A percentile compares a stretch with the other conserved stretches of the same genome.
These are phyloP conservation scores for Talaromyces sp. DNA, from an alignment of 2,329 filamentous ascomycete genomes.

Conservation along the genomic window DNA sequence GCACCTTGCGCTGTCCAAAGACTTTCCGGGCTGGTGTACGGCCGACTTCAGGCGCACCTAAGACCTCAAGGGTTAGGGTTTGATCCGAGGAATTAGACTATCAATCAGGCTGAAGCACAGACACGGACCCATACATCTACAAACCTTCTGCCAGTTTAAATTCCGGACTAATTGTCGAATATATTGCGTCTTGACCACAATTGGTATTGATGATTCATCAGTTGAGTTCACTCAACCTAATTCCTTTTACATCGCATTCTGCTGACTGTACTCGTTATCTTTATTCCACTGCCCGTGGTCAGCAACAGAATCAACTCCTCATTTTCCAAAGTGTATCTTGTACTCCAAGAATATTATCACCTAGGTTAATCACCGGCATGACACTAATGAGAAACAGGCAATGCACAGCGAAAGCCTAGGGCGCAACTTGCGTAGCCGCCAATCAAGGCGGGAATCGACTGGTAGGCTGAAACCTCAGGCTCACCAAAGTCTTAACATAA, in stretches of 20 bases:
- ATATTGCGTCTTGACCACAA: neutral
- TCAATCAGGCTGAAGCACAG: neutral
- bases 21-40: neutral
- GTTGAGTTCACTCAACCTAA: neutral
- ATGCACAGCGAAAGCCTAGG: constrained; percentile 6
- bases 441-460: constrained; percentile 10
- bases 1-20: neutral
- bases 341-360: neutral
- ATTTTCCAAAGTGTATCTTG: neutral
- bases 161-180: neutral
- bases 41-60: neutral
- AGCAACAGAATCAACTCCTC: neutral
- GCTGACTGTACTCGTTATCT: neutral
- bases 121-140: neutral
- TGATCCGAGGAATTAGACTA: neutral
- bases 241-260: neutral
- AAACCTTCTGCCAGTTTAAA: neutral
- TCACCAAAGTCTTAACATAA: neutral
- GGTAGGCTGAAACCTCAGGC: constrained; percentile 5
- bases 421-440: neutral
- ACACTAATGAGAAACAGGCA: constrained; percentile 4
- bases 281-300: neutral
- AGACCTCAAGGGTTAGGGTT: neutral
- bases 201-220: neutral
- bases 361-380: neutral